Conservation (phyloP, 371 early-diverging fungal genomes). For the Mycotypha africana region DNA sequence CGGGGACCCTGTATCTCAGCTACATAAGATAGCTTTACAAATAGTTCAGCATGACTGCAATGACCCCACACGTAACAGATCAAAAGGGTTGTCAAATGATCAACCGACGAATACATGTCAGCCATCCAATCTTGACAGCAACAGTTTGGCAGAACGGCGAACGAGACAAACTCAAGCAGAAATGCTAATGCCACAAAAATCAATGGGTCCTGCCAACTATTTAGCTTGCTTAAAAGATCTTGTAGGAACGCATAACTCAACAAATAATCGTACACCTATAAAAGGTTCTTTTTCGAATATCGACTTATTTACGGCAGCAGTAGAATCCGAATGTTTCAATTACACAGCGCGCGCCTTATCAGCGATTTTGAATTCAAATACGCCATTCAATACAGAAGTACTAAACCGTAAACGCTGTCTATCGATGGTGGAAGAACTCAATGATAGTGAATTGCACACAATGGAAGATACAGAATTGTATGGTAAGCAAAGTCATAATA, state of each 20-base stretch:
- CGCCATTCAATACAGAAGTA: background rate
- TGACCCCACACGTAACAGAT: too few relatives aligned
- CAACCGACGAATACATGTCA: constrained; percentile 15
- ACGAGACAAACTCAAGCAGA: too few relatives aligned
- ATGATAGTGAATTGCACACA: background rate
- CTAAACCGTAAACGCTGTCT: constrained; percentile 7
- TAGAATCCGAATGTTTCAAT: constrained; percentile 47
- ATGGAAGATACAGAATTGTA: too few relatives aligned
- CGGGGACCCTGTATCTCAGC: constrained; percentile 76
- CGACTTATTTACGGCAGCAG: too few relatives aligned
- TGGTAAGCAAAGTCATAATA: too few relatives aligned
- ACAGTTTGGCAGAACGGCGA: too few relatives aligned
- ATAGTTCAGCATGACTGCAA: constrained; percentile 58
- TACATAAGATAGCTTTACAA: constrained; percentile 90
- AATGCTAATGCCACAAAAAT: constrained; percentile 40
- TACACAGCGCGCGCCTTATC: constrained; percentile 26
- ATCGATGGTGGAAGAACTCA: constrained; percentile 8
- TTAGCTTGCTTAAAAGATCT: constrained; percentile 71
- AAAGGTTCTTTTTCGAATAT: too few relatives aligned
- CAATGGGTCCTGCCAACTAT: constrained; percentile 49
- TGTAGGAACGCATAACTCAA: constrained; percentile 65
- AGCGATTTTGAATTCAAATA: constrained; percentile 7
- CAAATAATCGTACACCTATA: constrained; percentile 56
- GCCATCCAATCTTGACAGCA: too few relatives aligned
- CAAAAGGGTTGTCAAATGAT: constrained; percentile 16